Percentiles rank a stretch among this genome's conserved stretches.
These are phyloP conservation scores for Eremomyces bilateralis DNA, from an alignment of 495 filamentous ascomycete species.

Conservation along the genomic window DNA sequence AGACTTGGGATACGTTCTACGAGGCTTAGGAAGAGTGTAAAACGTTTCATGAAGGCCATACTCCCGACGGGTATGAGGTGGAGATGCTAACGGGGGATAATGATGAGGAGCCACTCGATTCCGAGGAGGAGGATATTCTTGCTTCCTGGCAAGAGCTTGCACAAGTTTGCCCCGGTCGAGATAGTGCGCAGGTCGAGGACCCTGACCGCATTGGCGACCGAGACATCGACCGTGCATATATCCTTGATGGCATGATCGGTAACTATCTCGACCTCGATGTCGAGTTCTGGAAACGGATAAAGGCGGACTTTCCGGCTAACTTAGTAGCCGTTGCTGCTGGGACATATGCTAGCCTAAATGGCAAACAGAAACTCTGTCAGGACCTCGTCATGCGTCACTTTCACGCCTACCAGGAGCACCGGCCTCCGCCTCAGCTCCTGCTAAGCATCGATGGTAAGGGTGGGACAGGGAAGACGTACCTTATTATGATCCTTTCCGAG, in stretches of 20 bases:
- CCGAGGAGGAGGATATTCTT: background rate
- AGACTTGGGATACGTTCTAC: no score
- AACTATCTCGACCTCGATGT: background rate
- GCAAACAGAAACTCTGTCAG: no score
- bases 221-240: background rate
- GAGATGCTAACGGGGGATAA: background rate
- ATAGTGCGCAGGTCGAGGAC: background rate
- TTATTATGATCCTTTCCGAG: no score
- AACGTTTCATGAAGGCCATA: no score
- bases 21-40: no score
- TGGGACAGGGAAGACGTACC: no score
- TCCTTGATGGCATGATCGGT: background rate
- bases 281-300: constrained; percentile 1
- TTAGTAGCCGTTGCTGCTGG: background rate
- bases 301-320: background rate
- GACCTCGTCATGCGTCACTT: background rate
- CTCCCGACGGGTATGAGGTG: no score
- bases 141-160: background rate
- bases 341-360: background rate
- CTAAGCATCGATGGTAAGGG: no score
- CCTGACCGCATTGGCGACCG: background rate
- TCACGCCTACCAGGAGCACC: no score
- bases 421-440: no score
- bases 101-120: background rate
- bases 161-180: background rate